These are phyloP conservation scores for Citrus hindsii DNA, from an alignment of 345 rosid species.

Conservation along the genomic window DNA sequence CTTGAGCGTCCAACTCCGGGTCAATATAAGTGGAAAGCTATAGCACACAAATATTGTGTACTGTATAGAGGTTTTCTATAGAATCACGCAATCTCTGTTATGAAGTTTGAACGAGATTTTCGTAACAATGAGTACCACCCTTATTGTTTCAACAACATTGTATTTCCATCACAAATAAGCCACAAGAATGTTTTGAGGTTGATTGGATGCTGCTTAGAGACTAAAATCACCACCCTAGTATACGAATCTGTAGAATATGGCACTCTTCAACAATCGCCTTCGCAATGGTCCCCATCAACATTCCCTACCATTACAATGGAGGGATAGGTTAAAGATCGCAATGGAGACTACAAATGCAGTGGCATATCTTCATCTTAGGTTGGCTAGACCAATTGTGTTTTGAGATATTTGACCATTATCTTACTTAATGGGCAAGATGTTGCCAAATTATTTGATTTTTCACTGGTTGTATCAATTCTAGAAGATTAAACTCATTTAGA, in stretches of 20 bases:
- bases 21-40: fast-evolving
- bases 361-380: constrained; percentile 17
- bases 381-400: background rate
- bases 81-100: too few relatives aligned
- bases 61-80: too few relatives aligned
- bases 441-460: background rate
- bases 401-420: background rate
- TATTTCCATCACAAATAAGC: too few relatives aligned
- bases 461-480: background rate
- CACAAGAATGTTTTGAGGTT: too few relatives aligned
- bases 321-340: background rate
- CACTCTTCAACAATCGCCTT: background rate
- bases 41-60: too few relatives aligned
- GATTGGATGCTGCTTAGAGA: fast-evolving
- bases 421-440: background rate
- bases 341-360: constrained; percentile 10
- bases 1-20: fast-evolving
- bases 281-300: too few relatives aligned
- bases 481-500: background rate
- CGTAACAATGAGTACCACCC: too few relatives aligned
- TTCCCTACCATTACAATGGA: too few relatives aligned
- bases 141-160: too few relatives aligned
- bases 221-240: too few relatives aligned
- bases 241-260: background rate
- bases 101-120: too few relatives aligned